Evolutionary conservation across 1,139 yeast genomes (phyloP), one percentile per base, ranked within the genome.

Genomic region (Debaryomyces fabryi): DNA sequence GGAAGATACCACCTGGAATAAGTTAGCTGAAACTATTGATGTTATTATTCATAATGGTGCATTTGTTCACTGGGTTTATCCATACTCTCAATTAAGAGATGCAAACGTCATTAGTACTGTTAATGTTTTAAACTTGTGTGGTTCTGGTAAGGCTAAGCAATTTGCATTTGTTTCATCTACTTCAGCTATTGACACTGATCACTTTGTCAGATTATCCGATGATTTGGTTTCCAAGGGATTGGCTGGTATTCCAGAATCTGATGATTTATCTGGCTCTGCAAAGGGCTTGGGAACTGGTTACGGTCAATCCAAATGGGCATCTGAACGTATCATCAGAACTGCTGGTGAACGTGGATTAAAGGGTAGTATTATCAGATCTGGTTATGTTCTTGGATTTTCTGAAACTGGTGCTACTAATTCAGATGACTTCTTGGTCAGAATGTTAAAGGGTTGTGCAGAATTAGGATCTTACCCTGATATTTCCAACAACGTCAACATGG

Each of bases 241-340:
- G 46, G 65, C 71, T 1, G 97, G 98, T 54, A 68, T 93, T 52
- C 79, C 82, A 6, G 99, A 93, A 67, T 70, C 85, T 9, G 99
- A 93, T 66, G 88, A 85, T 58, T 77, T 93, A 57, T 70, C 77
- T 57, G 97, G 97, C 0, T 88, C 97, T 2, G 76, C 88, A 9
- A 65, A 71, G 8, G 97, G 97, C 0, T 78, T 93, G 52, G 90
- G 93, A 24, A 88, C 85, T 52, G 99, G 99, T 13, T 93, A 93
- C 62, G 99, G 99, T 38, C 99, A 93, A 71, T 83, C 96, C 56
- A 93, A 93, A 68, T 93, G 99, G 99, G 91, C 92, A 36, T 96
- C 97, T 16, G 99, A 93, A 70, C 83, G 87, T 60, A 76, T 95
- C 43, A 84, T 90, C 52, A 83, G 98, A 64, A 79, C 78, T 51